phyloP scores from a whole-genome alignment of 225 moss, liverwort and hornwort genomes.

The Thuidium tamariscinum region DNA sequence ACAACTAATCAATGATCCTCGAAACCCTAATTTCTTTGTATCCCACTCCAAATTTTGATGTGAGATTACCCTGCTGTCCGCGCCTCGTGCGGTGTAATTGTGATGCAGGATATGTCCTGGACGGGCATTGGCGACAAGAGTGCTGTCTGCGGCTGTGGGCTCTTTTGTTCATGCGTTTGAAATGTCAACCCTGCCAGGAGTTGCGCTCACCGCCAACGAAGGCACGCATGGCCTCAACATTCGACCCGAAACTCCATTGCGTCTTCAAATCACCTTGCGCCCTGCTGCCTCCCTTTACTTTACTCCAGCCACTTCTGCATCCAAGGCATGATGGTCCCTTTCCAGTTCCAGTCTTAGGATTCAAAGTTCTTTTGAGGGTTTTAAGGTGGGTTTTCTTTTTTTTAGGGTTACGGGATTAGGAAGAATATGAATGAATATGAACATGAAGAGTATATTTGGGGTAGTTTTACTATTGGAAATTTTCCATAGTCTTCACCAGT shows the following conservation, averaged over 20 bases:
- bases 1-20: background rate
- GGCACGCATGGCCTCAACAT: background rate
- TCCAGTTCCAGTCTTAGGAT: background rate
- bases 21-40: background rate
- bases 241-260: background rate
- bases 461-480: too few relatives aligned
- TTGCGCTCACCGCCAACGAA: background rate
- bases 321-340: background rate
- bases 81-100: background rate
- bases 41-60: background rate
- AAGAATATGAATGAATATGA: background rate
- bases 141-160: background rate
- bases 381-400: too few relatives aligned
- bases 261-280: background rate
- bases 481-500: too few relatives aligned
- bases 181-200: background rate
- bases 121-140: background rate
- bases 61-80: background rate
- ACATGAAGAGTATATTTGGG: too few relatives aligned
- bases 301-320: background rate
- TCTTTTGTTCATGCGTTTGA: constrained; percentile 9
- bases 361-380: too few relatives aligned
- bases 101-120: constrained; percentile 17
- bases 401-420: background rate
- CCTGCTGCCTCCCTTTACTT: background rate